Evolutionary conservation across 2,329 filamentous ascomycete species (phyloP).

Genomic region (Pseudogymnoascus sp.): DNA sequence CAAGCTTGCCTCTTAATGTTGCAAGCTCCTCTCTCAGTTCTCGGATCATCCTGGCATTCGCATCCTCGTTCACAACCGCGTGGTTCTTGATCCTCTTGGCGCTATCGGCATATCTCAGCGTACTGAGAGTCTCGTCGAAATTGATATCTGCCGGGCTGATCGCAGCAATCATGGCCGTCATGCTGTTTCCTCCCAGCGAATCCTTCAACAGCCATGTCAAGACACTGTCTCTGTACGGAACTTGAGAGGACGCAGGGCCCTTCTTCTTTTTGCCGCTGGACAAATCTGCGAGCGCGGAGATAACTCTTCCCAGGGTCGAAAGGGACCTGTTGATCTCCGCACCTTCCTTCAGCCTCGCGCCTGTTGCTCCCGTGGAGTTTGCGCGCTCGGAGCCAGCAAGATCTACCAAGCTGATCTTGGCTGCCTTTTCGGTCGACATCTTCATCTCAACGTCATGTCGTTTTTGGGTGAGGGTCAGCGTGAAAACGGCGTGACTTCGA

Average conservation of each 20-base stretch:
- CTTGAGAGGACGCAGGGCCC: constrained; percentile 61
- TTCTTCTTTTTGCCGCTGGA: constrained; percentile 75
- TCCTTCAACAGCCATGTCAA: constrained; percentile 96
- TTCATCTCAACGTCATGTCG: constrained; percentile 84
- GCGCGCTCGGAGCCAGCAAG: constrained; percentile 95
- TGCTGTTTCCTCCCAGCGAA: constrained; percentile 93
- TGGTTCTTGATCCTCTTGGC: constrained; percentile 99
- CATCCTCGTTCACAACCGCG: constrained; percentile 97
- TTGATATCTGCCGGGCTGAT: constrained; percentile 99
- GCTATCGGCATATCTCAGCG: constrained; percentile 90
- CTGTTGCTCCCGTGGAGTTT: constrained; percentile 93
- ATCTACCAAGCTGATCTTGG: constrained; percentile 97
- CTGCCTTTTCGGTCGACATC: constrained; percentile 96
- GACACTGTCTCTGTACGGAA: constrained; percentile 95
- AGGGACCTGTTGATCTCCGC: constrained; percentile 97
- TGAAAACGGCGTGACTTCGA: constrained; percentile 97
- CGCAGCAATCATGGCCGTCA: constrained; percentile 99
- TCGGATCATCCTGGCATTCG: constrained; percentile 96
- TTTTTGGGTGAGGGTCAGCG: constrained; percentile 90
- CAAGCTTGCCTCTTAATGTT: constrained; percentile 78
- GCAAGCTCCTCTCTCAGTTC: constrained; percentile 93
- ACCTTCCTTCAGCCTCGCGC: constrained; percentile 90
- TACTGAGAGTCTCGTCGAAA: constrained; percentile 95
- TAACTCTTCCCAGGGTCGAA: constrained; percentile 93
- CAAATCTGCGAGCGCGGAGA: constrained; percentile 87